phyloP scores from a whole-genome alignment of 768 basidiomycete genomes.

The Suillus placidus region DNA sequence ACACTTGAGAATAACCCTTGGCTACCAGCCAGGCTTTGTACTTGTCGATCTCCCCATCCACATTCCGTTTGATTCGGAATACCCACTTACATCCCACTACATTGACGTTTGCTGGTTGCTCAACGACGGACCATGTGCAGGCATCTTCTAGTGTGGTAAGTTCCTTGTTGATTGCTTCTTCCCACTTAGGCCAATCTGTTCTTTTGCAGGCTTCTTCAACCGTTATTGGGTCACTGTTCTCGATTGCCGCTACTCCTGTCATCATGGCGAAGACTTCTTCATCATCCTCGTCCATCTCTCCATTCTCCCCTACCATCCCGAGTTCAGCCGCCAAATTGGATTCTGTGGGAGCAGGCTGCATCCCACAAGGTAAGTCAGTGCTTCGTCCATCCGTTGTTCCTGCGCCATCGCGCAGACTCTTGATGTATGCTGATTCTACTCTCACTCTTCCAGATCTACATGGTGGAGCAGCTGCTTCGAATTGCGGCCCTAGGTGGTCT shows the following conservation, averaged over 20 bases:
- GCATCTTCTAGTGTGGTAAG: conserved; percentile 14
- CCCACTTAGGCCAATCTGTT: conserved; percentile 26
- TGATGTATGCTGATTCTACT: no score
- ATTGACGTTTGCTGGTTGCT: conserved; percentile 19
- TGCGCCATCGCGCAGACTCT: background rate
- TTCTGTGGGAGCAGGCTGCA: no score
- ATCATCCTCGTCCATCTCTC: conserved; percentile 13
- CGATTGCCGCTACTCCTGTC: background rate
- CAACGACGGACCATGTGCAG: conserved; percentile 34
- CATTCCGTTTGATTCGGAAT: no score
- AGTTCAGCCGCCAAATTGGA: conserved; percentile 6
- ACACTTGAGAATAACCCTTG: background rate
- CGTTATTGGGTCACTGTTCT: conserved; percentile 16
- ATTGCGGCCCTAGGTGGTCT: no score
- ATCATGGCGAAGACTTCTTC: conserved; percentile 6
- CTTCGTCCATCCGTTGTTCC: background rate
- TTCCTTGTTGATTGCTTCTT: conserved; percentile 25
- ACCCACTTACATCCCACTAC: no score
- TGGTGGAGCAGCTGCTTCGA: no score
- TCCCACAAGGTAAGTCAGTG: background rate
- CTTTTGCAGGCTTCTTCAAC: conserved; percentile 24
- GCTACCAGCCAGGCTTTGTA: background rate
- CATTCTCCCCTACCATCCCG: conserved; percentile 12
- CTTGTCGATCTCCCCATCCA: background rate
- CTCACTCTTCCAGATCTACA: no score